Evolutionary conservation across 1,139 yeast genomes (phyloP).

Genomic region (Blastobotrys indianensis): DNA sequence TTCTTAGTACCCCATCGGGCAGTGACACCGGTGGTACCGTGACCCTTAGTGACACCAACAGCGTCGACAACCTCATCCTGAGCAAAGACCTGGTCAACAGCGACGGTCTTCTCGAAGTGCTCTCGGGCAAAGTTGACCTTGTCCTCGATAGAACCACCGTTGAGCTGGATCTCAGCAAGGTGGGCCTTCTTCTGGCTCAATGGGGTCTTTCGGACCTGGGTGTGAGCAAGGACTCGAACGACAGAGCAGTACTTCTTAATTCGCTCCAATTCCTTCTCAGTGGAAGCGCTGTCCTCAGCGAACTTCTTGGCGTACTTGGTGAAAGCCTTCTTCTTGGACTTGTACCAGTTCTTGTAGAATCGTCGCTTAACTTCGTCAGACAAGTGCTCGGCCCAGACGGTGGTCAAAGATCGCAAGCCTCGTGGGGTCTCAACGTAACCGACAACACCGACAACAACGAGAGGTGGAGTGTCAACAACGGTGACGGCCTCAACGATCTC

Average conservation of each 20-base stretch:
- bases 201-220: slow-evolving; percentile 99
- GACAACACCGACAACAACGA: slow-evolving; percentile 98
- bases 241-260: slow-evolving; percentile 97
- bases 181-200: slow-evolving; percentile 99
- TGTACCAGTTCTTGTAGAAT: slow-evolving; percentile 99
- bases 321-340: slow-evolving; percentile 99
- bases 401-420: slow-evolving; percentile 98
- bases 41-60: slow-evolving; percentile 99
- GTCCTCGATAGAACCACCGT: slow-evolving; percentile 98
- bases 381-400: slow-evolving; percentile 99
- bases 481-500: slow-evolving; percentile 99
- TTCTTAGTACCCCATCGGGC: slow-evolving; percentile 99
- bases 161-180: slow-evolving; percentile 98
- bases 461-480: slow-evolving; percentile 98
- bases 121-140: slow-evolving; percentile 98
- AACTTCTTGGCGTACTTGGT: slow-evolving; percentile 99
- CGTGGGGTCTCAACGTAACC: slow-evolving; percentile 99
- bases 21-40: slow-evolving; percentile 99
- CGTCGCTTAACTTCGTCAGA: slow-evolving; percentile 99
- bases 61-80: slow-evolving; percentile 98
- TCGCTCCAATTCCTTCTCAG: slow-evolving; percentile 97
- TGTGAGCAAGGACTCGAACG: slow-evolving; percentile 98
- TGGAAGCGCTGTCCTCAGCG: slow-evolving; percentile 83
- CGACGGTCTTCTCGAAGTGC: slow-evolving; percentile 98
- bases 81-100: slow-evolving; percentile 94